phyloP scores from a whole-genome alignment of 805 yeast species.

The Tetrapisispora phaffii region DNA sequence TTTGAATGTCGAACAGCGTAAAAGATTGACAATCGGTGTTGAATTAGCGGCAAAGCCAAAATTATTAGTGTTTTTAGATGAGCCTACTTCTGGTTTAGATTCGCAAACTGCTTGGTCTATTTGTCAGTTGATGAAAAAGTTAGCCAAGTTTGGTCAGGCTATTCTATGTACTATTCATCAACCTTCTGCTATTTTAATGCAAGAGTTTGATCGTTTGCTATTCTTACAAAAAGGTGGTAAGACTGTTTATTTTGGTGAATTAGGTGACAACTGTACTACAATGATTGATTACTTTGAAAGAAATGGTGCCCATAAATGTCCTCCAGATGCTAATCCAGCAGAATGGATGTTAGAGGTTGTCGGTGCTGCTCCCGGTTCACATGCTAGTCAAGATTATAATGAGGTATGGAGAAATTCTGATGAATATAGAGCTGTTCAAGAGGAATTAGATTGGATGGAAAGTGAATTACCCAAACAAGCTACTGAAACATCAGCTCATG shows the following conservation, averaged over 20 bases:
- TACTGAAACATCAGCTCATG: slow-evolving; percentile 26
- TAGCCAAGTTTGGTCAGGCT: slow-evolving; percentile 54
- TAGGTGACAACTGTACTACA: slow-evolving; percentile 46
- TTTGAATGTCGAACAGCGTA: slow-evolving; percentile 52
- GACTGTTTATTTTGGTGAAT: slow-evolving; percentile 66
- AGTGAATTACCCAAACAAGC: slow-evolving; percentile 38
- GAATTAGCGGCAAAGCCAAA: slow-evolving; percentile 59
- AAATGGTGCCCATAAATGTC: slow-evolving; percentile 58
- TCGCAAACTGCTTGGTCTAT: slow-evolving; percentile 63
- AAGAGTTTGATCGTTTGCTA: slow-evolving; percentile 68
- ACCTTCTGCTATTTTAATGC: slow-evolving; percentile 70
- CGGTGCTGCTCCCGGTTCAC: slow-evolving; percentile 76
- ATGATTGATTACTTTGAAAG: slow-evolving; percentile 58
- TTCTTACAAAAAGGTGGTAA: slow-evolving; percentile 63
- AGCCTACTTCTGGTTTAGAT: slow-evolving; percentile 61
- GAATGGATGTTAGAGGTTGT: slow-evolving; percentile 88
- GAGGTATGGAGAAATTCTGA: slow-evolving; percentile 69
- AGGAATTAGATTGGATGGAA: slow-evolving; percentile 58
- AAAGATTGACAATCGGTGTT: slow-evolving; percentile 55
- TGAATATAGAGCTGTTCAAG: slow-evolving; percentile 48
- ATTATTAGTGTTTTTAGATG: slow-evolving; percentile 50
- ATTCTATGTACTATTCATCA: slow-evolving; percentile 73
- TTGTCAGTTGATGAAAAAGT: slow-evolving; percentile 48
- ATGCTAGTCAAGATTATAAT: slow-evolving; percentile 59
- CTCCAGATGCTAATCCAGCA: slow-evolving; percentile 65